A percentile compares a stretch with the other conserved stretches of the same genome.
Conservation (phyloP, 345 rosid species). For the Bretschneidera sinensis region DNA sequence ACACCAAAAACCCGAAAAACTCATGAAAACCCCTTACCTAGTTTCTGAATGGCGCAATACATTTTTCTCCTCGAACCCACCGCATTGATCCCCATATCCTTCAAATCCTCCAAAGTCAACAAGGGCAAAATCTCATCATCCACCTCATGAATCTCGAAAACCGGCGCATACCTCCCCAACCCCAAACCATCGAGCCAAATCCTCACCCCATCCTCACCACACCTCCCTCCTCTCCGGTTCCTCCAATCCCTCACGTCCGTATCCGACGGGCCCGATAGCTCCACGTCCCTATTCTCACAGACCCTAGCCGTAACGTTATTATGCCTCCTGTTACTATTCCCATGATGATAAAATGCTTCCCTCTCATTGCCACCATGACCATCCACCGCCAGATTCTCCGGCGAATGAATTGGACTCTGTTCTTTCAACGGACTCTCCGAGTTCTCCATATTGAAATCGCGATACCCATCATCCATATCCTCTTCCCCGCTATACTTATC, state of each 20-base stretch:
- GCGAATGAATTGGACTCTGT: conserved; percentile 48
- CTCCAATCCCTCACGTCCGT: conserved; percentile 41
- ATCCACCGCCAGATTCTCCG: conserved; percentile 51
- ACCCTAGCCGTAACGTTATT: conserved; percentile 22
- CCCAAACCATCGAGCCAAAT: conserved; percentile 68
- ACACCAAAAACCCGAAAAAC: conserved; percentile 7
- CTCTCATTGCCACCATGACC: conserved; percentile 34
- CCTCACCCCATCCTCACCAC: conserved; percentile 51
- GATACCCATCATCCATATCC: conserved; percentile 42
- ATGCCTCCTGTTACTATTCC: conserved; percentile 21
- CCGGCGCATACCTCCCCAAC: conserved; percentile 66
- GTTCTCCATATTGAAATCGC: conserved; percentile 58
- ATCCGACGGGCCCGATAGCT: conserved; percentile 56
- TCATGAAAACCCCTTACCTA: conserved; percentile 69
- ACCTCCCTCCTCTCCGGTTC: conserved; percentile 25
- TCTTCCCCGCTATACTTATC: conserved; percentile 52
- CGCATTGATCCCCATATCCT: conserved; percentile 86
- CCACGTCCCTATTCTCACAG: conserved; percentile 26
- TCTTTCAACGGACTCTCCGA: conserved; percentile 67
- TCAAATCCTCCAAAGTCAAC: conserved; percentile 85
- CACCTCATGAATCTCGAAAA: conserved; percentile 85
- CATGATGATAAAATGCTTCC: conserved; percentile 28
- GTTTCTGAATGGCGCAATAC: conserved; percentile 76
- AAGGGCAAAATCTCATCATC: conserved; percentile 80
- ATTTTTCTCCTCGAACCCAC: conserved; percentile 86